Conservation (phyloP, 305 asterid genomes). For the Fraxinus paxiana region DNA sequence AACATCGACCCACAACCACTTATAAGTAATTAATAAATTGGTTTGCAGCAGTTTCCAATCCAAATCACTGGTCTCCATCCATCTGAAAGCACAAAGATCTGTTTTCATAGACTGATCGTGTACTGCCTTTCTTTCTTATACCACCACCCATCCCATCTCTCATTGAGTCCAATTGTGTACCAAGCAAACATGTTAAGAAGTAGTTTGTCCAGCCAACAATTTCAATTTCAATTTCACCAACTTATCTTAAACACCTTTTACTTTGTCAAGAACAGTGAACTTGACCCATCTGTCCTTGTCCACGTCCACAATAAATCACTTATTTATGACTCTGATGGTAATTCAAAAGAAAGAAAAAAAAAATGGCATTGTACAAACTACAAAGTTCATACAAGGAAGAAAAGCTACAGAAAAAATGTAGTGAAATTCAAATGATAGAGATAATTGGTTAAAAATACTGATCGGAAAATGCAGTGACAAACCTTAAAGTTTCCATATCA, state of each 20-base stretch:
- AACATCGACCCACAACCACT: not conserved
- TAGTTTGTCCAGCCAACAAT: constrained; percentile 10
- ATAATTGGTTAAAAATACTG: not conserved
- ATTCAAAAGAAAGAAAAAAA: not conserved
- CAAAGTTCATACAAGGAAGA: not conserved
- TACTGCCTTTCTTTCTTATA: not conserved
- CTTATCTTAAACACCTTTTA: constrained; percentile 7
- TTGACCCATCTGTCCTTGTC: not conserved
- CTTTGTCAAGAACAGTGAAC: not conserved
- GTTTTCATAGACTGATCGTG: not conserved
- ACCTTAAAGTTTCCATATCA: constrained; percentile 66
- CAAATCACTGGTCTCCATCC: not conserved
- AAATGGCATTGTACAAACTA: not conserved
- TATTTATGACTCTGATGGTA: not conserved
- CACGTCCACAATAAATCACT: constrained; percentile 15
- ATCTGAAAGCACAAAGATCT: not conserved
- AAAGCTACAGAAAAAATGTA: not conserved
- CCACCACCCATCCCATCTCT: not conserved
- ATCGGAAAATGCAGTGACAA: constrained; percentile 24
- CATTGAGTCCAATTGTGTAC: not conserved
- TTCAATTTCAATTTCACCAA: constrained; percentile 7
- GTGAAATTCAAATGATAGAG: constrained; percentile 5
- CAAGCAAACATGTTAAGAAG: not conserved
- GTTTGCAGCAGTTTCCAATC: not conserved
- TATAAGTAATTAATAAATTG: not conserved